Evolutionary conservation across 1,284 basidiomycete species (phyloP).

Genomic region (Cutaneotrichosporon dermatis): DNA sequence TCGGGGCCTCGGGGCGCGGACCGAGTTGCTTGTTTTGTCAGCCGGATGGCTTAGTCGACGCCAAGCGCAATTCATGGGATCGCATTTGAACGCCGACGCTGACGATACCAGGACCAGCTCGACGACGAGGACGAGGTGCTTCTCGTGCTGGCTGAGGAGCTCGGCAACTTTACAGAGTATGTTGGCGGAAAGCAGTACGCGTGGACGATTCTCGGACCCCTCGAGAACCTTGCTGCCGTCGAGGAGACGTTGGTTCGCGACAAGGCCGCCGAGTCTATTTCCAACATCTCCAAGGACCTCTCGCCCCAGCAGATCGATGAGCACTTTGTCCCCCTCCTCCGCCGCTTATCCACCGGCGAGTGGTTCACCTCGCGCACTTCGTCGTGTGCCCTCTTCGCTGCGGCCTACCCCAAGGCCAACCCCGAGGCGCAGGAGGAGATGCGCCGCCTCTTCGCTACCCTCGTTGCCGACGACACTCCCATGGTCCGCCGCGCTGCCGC

Average conservation of each 20-base stretch:
- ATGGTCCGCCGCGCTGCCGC: conserved; percentile 98
- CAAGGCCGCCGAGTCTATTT: conserved; percentile 97
- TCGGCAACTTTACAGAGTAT: conserved; percentile 90
- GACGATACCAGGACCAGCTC: conserved; percentile 71
- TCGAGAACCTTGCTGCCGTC: conserved; percentile 93
- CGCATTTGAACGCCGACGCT: neutral
- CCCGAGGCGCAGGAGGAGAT: conserved; percentile 78
- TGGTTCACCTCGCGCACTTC: conserved; percentile 99
- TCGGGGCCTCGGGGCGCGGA: too few relatives aligned
- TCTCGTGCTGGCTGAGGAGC: conserved; percentile 90
- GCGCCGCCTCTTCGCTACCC: conserved; percentile 74
- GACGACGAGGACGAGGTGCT: conserved; percentile 99
- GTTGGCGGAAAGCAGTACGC: conserved; percentile 86
- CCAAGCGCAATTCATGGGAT: too few relatives aligned
- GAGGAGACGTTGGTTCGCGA: conserved; percentile 98
- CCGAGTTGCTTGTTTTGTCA: too few relatives aligned
- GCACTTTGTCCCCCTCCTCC: conserved; percentile 85
- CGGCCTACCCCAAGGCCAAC: conserved; percentile 80
- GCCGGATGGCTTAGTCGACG: too few relatives aligned
- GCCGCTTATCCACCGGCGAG: conserved; percentile 85
- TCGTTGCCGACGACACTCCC: conserved; percentile 93
- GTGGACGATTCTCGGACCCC: conserved; percentile 81
- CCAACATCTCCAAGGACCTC: conserved; percentile 78
- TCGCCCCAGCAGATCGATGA: conserved; percentile 80
- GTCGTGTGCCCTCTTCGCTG: conserved; percentile 87